phyloP scores from a whole-genome alignment of 2,329 filamentous ascomycete genomes.

The Daldinia sp. region DNA sequence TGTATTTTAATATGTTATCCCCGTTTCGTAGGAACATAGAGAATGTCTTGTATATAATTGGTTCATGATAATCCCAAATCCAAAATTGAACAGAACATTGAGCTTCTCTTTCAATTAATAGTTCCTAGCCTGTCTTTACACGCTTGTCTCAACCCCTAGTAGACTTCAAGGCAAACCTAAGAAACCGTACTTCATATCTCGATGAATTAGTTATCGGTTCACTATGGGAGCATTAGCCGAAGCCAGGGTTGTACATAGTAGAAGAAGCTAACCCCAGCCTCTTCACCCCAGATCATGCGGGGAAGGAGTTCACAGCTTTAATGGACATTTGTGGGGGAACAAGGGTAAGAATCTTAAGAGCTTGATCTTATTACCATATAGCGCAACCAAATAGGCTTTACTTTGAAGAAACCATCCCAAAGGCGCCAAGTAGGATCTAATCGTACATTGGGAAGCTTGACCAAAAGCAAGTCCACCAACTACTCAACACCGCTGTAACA shows the following conservation, averaged over 20 bases:
- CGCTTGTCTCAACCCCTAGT: not conserved
- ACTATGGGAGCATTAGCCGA: slow-evolving; percentile 13
- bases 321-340: slow-evolving; percentile 12
- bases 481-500: slow-evolving; percentile 25
- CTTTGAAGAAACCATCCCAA: slow-evolving; percentile 1
- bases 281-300: slow-evolving; percentile 24
- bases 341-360: not conserved
- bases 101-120: not conserved
- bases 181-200: not conserved
- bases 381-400: not conserved
- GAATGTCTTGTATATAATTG: not conserved
- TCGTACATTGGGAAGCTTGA: slow-evolving; percentile 7
- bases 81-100: not conserved
- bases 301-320: slow-evolving; percentile 14
- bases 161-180: not conserved
- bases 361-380: not conserved
- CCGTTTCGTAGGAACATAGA: not conserved
- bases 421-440: slow-evolving; percentile 19
- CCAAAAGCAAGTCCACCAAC: not conserved
- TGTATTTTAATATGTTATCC: not conserved
- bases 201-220: not conserved
- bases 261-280: slow-evolving; percentile 13
- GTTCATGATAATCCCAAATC: not conserved
- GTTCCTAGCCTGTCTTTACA: not conserved
- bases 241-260: slow-evolving; percentile 9